Evolutionary conservation across 176 grass and related monocot genomes (phyloP).

Genomic region (Zizania latifolia): DNA sequence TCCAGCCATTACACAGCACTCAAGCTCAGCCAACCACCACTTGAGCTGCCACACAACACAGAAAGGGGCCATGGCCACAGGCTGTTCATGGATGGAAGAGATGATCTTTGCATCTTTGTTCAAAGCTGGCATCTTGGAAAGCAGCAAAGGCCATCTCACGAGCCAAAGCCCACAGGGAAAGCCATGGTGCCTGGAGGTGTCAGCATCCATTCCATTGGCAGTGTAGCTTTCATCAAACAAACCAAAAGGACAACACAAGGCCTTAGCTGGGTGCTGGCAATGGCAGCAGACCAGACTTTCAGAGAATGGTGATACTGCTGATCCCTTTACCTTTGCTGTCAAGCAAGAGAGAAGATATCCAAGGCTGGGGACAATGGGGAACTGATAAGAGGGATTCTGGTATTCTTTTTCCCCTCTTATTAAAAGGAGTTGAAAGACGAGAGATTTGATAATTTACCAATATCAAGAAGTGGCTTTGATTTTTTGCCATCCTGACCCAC

Average conservation of each 20-base stretch:
- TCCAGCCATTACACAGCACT: background rate
- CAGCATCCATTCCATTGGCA: conserved; percentile 26
- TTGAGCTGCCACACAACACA: conserved; percentile 14
- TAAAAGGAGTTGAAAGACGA: conserved; percentile 23
- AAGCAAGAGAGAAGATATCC: background rate
- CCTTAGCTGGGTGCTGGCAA: background rate
- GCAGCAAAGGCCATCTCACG: conserved; percentile 18
- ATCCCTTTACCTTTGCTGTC: background rate
- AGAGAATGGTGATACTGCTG: background rate
- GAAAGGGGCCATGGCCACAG: conserved; percentile 13
- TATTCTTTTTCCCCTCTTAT: background rate
- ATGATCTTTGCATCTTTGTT: conserved; percentile 22
- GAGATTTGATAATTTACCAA: too few relatives aligned
- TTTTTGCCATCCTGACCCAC: too few relatives aligned
- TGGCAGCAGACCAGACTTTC: background rate
- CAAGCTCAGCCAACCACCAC: conserved; percentile 8
- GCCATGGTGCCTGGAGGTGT: conserved; percentile 9
- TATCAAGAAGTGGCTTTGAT: too few relatives aligned
- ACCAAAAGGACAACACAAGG: conserved; percentile 10
- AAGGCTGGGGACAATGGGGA: background rate
- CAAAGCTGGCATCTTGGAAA: conserved; percentile 43
- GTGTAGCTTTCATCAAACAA: conserved; percentile 37
- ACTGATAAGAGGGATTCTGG: background rate
- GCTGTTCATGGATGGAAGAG: conserved; percentile 15
- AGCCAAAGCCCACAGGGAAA: conserved; percentile 4